These are phyloP conservation scores for Paraphaeosphaeria sporulosa DNA, from an alignment of 2,329 filamentous ascomycete species.

Conservation along the genomic window DNA sequence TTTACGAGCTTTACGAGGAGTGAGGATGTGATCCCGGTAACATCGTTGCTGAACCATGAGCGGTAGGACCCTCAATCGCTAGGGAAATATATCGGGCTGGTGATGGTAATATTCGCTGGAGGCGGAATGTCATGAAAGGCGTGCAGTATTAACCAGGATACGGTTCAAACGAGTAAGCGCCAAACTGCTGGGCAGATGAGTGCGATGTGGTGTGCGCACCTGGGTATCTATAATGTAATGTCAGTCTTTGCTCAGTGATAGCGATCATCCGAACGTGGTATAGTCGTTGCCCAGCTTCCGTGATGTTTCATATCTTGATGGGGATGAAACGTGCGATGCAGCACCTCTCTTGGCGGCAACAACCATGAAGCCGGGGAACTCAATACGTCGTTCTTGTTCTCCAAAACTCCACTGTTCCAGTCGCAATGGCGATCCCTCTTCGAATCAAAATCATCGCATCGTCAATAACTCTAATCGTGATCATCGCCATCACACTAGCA, in stretches of 20 bases:
- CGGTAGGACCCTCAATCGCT: background rate
- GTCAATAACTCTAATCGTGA: constrained; percentile 34
- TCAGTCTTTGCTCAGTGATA: background rate
- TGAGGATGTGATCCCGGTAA: background rate
- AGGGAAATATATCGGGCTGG: background rate
- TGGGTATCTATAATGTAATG: background rate
- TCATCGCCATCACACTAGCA: constrained; percentile 39
- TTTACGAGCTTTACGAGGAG: background rate
- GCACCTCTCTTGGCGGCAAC: constrained; percentile 17
- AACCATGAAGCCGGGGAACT: constrained; percentile 6
- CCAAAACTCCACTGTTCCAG: background rate
- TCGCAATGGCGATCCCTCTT: constrained; percentile 29
- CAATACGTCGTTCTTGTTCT: constrained; percentile 5
- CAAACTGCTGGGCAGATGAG: too few relatives aligned
- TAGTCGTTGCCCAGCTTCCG: constrained; percentile 1
- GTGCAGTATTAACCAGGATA: too few relatives aligned
- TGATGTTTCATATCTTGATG: constrained; percentile 16
- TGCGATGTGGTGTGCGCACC: too few relatives aligned
- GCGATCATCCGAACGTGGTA: background rate
- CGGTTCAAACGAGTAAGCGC: too few relatives aligned
- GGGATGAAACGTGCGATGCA: constrained; percentile 20
- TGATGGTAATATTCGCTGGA: background rate
- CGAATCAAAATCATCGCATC: constrained; percentile 33
- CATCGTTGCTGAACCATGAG: background rate
- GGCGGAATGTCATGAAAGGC: too few relatives aligned